phyloP scores from a whole-genome alignment of 2,329 filamentous ascomycete genomes.

The Colletotrichum cuscutae region DNA sequence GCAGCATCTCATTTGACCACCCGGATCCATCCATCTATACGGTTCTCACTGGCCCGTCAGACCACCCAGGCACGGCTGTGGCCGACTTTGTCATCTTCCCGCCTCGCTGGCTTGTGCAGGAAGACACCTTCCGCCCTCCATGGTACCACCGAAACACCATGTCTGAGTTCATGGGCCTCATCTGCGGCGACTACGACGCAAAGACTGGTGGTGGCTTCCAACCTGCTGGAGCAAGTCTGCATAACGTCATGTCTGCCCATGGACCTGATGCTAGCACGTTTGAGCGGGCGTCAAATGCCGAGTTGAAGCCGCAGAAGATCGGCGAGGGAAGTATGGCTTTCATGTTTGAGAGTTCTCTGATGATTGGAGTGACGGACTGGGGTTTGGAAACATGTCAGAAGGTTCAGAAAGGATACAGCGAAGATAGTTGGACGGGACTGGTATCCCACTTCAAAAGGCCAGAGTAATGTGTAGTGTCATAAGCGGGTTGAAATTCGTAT shows the following conservation, averaged over 20 bases:
- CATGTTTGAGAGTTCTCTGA: constrained; percentile 61
- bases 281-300: constrained; percentile 56
- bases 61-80: constrained; percentile 62
- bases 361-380: constrained; percentile 67
- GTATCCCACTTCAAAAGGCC: constrained; percentile 37
- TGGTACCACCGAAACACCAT: constrained; percentile 67
- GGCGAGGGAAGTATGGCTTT: constrained; percentile 59
- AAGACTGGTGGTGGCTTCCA: constrained; percentile 56
- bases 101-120: constrained; percentile 67
- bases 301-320: constrained; percentile 54
- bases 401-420: constrained; percentile 65
- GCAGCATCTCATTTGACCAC: constrained; percentile 71
- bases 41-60: constrained; percentile 62
- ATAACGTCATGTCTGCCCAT: constrained; percentile 69
- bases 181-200: constrained; percentile 58
- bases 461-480: not conserved
- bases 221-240: constrained; percentile 55
- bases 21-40: constrained; percentile 74
- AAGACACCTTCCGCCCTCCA: constrained; percentile 67
- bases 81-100: constrained; percentile 71
- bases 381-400: constrained; percentile 53
- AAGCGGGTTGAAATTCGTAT: not conserved
- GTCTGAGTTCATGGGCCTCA: constrained; percentile 59
- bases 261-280: constrained; percentile 59
- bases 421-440: constrained; percentile 65